Conservation (phyloP, 805 yeast genomes). For the Wickerhamiella azymoides region DNA sequence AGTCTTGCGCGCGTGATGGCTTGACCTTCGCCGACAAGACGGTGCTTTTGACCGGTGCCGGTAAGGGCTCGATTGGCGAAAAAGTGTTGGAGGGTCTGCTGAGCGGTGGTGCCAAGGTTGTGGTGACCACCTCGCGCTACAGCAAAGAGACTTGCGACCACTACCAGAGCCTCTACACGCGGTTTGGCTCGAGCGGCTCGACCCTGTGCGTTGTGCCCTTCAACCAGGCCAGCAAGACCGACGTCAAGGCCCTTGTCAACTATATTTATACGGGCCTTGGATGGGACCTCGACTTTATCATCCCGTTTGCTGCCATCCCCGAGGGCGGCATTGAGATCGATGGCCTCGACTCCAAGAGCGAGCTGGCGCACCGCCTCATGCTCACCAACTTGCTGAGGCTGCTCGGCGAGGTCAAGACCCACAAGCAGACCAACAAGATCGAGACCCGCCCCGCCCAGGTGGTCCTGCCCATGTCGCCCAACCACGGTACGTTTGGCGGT, state of each 20-base stretch:
- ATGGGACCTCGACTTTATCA: constrained; percentile 92
- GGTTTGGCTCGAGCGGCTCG: constrained; percentile 86
- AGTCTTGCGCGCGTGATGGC: constrained; percentile 89
- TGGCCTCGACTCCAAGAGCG: constrained; percentile 85
- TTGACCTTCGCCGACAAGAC: constrained; percentile 76
- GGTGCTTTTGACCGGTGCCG: constrained; percentile 94
- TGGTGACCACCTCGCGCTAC: constrained; percentile 93
- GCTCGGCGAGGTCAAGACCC: constrained; percentile 77
- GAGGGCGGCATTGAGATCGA: constrained; percentile 96
- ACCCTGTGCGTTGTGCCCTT: constrained; percentile 93
- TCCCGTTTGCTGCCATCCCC: constrained; percentile 98
- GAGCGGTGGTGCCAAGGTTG: constrained; percentile 95
- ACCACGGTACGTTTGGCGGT: constrained; percentile 97
- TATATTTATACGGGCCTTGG: constrained; percentile 75
- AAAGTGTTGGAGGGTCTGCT: constrained; percentile 88
- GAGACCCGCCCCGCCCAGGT: constrained; percentile 98
- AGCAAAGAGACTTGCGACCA: constrained; percentile 89
- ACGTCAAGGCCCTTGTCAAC: constrained; percentile 70
- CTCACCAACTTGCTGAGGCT: constrained; percentile 86
- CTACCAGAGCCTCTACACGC: constrained; percentile 85
- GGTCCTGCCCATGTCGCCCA: constrained; percentile 91
- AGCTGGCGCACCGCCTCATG: constrained; percentile 97
- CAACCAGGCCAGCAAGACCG: constrained; percentile 95
- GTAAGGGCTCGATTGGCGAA: constrained; percentile 97
- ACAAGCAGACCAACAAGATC: constrained; percentile 58